These are phyloP conservation scores for Lomentospora prolificans DNA, from an alignment of 2,329 filamentous ascomycete genomes.

Conservation along the genomic window DNA sequence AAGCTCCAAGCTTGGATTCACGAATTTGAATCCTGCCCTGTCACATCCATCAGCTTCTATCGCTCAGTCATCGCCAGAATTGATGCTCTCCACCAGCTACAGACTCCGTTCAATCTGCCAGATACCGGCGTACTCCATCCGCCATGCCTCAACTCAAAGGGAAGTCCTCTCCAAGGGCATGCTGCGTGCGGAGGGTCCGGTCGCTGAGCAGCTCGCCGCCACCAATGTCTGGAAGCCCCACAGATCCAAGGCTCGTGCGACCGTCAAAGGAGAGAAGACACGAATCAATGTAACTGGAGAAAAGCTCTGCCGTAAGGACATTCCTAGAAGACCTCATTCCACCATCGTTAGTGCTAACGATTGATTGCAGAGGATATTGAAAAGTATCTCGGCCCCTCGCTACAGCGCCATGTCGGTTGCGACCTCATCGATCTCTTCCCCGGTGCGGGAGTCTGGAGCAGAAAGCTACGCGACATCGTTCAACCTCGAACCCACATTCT, in stretches of 20 bases:
- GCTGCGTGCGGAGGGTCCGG: neutral
- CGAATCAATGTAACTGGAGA: slow-evolving; percentile 45
- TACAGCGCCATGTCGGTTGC: slow-evolving; percentile 64
- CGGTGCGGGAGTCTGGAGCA: slow-evolving; percentile 68
- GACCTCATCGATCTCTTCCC: slow-evolving; percentile 85
- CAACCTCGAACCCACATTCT: slow-evolving; percentile 75
- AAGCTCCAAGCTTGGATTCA: too few relatives aligned
- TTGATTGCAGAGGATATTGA: slow-evolving; percentile 61
- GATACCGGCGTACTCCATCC: neutral
- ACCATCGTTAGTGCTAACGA: too few relatives aligned
- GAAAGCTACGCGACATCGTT: slow-evolving; percentile 62
- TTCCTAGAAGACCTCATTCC: too few relatives aligned
- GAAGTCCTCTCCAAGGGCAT: slow-evolving; percentile 1
- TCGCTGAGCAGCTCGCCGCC: slow-evolving; percentile 3
- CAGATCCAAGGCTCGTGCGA: neutral
- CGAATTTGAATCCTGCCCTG: neutral
- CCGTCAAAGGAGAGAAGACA: slow-evolving; percentile 9
- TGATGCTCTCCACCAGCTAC: neutral
- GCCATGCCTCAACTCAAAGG: neutral
- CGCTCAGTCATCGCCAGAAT: neutral
- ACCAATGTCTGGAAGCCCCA: slow-evolving; percentile 8
- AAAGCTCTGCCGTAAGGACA: slow-evolving; percentile 35
- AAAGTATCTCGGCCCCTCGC: slow-evolving; percentile 55
- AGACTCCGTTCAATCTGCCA: neutral
- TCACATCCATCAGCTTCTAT: neutral